Evolutionary conservation across 2,329 filamentous ascomycete genomes (phyloP), one percentile per base, ranked within the genome.

Genomic region (Ceratocystis destructans): DNA sequence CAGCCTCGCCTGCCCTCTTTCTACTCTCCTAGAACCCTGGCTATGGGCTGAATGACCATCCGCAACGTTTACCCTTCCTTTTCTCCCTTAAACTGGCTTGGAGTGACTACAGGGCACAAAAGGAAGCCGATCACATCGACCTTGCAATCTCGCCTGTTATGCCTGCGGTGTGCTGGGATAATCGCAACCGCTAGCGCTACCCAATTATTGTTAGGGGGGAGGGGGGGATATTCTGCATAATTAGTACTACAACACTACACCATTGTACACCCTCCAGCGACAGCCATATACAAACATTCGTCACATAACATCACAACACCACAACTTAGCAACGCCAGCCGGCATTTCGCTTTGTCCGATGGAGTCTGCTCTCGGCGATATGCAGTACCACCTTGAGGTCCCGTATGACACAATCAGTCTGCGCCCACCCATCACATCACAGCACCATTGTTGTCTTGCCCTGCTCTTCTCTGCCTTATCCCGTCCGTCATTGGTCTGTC

Each of bases 71-170:
- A n/a, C 17, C 25, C 7, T 37, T 59, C 55, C 15, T 17, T 59
- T 59, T 33, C 55, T 31, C 20, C 20, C 17, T 59, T 10, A 8
- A 25, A 33, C 55, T 12, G 5, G 1, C 28, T 5, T 2, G 3
- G 5, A 10, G 12, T 31, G 15, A 8, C 17, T 20, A 59, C 55
- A 59, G 55, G 55, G 55, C 28, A 59, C 55, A 59, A 59, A 12
- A 59, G 31, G 28, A 37, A 59, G 55, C 55, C 7, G 55, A 59
- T 59, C 55, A 59, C 31, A 59, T 59, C 55, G 15, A 33, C 28
- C 8, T 59, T n/a, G n/a, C 33, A 5, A 59, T 59, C 55, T 59
- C 55, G 55, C 55, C 55, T 53, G 48, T 20, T 22, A 41, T 41
- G 46, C 46, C 46, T 48, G 46, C 20, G 8, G 46, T 22, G 17